phyloP scores from a whole-genome alignment of 2,329 filamentous ascomycete species.

The Claviceps pusilla region DNA sequence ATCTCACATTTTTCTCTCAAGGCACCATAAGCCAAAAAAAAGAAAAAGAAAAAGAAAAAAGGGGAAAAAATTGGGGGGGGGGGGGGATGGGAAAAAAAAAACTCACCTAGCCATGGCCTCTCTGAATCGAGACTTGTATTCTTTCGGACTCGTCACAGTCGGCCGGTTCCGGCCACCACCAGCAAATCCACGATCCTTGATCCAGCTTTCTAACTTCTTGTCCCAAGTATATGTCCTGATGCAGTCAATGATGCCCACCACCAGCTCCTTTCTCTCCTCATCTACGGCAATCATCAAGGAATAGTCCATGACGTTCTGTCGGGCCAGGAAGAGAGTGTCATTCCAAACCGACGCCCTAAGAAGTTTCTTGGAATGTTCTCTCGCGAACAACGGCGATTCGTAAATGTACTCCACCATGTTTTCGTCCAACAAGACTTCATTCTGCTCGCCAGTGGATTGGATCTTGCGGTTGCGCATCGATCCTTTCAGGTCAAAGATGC shows the following conservation, averaged over 20 bases:
- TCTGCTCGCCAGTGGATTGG: constrained; percentile 84
- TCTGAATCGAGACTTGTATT: constrained; percentile 90
- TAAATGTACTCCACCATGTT: constrained; percentile 99
- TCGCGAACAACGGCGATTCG: constrained; percentile 84
- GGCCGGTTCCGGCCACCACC: constrained; percentile 66
- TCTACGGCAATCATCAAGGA: constrained; percentile 97
- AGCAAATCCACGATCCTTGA: constrained; percentile 85
- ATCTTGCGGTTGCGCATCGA: constrained; percentile 98
- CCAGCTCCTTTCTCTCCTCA: constrained; percentile 73
- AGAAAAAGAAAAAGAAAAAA: too few species aligned
- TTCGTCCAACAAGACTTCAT: constrained; percentile 91
- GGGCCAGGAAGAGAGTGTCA: constrained; percentile 84
- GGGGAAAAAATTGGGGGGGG: neutral
- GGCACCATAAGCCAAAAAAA: too few species aligned
- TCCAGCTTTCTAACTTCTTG: constrained; percentile 99
- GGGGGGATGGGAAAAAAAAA: too few species aligned
- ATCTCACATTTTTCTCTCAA: neutral
- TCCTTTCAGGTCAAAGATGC: constrained; percentile 91
- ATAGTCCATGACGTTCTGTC: constrained; percentile 98
- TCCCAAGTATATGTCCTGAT: constrained; percentile 99
- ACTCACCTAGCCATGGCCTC: constrained; percentile 86
- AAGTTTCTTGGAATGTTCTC: constrained; percentile 91
- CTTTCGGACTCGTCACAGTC: constrained; percentile 91
- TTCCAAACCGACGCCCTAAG: constrained; percentile 90
- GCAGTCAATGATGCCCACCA: constrained; percentile 96